Base-by-base conservation (phyloP, 192 early-diverging fungal species). In the Linderina pennispora region DNA sequence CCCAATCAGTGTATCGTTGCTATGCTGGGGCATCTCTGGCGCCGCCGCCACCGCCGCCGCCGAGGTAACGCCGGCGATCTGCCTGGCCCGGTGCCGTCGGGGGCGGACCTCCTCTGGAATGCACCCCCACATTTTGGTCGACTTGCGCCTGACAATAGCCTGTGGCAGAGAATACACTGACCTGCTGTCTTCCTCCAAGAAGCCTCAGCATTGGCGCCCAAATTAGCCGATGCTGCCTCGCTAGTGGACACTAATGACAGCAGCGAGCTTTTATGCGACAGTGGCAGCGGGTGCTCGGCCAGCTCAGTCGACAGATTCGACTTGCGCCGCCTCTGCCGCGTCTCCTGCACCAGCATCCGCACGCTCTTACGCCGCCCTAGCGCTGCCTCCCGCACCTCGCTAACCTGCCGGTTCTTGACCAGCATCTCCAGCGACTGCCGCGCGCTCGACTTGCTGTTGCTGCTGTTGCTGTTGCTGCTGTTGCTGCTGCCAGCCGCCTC, bases 91-190 rank as follows among this genome's bases (percentile, higher is more conserved):
- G 24, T 13, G 47, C 47, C 14, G 23, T 11, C 40, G 43, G 23
- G 69, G 75, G 10, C 50, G 56, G 40, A 77, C 64, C 44, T 77
- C 75, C 26, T 65, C 61, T 1, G 66, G 65, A 45, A 58, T 56
- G 45, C 56, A 58, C 3, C 70, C 70, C 75, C 75, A 77, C 40
- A 77, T 41, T 43, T 61, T 66, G 16, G 75, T 77, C 16, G 75
- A 77, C 32, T 65, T 60, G 48, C 75, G 75, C 16, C 75, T 65
- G 23, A 74, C 55, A n/a, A 76, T 35, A 3, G 53, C 55, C 26
- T 58, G 32, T 10, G 50, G 40, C 40, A 17, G 22, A 9, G 38
- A 36, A 37, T 40, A 44, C 35, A 13, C 7, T 16, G 40, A 41
- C n/a, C 20, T 14, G 13, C 13, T 23, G 26, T n/a, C n/a, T n/a